These are phyloP conservation scores for Clarireedia homoeocarpa DNA, from an alignment of 2,329 filamentous ascomycete species.

Conservation along the genomic window DNA sequence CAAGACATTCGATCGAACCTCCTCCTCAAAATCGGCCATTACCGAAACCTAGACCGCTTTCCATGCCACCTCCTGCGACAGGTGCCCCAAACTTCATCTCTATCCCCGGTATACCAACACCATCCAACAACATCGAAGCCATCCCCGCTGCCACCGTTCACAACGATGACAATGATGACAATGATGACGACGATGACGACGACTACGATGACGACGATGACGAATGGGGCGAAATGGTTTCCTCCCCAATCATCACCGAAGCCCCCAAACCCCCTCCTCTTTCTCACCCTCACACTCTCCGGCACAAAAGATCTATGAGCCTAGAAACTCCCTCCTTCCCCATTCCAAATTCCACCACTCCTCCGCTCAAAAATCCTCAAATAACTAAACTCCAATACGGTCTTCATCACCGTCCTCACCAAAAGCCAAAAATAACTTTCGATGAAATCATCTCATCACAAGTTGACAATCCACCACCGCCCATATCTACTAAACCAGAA, in stretches of 20 bases:
- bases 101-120: neutral
- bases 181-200: constrained; percentile 28
- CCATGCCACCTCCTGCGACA: neutral
- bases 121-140: no score
- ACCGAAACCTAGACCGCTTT: constrained; percentile 1
- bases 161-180: neutral
- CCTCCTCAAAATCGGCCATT: neutral
- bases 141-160: neutral
- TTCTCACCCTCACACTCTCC: neutral
- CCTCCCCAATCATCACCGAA: constrained; percentile 23
- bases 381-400: constrained; percentile 1
- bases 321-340: constrained; percentile 1
- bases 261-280: constrained; percentile 8
- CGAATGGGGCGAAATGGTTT: constrained; percentile 34
- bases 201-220: constrained; percentile 25
- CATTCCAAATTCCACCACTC: neutral
- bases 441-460: constrained; percentile 4
- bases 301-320: constrained; percentile 21
- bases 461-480: neutral
- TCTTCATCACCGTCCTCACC: constrained; percentile 3
- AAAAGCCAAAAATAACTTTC: constrained; percentile 6
- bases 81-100: neutral
- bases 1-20: neutral
- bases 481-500: no score
- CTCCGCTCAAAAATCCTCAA: constrained; percentile 7